These are phyloP conservation scores for Fusarium zealandicum DNA, from an alignment of 2,329 filamentous ascomycete species.

Conservation along the genomic window DNA sequence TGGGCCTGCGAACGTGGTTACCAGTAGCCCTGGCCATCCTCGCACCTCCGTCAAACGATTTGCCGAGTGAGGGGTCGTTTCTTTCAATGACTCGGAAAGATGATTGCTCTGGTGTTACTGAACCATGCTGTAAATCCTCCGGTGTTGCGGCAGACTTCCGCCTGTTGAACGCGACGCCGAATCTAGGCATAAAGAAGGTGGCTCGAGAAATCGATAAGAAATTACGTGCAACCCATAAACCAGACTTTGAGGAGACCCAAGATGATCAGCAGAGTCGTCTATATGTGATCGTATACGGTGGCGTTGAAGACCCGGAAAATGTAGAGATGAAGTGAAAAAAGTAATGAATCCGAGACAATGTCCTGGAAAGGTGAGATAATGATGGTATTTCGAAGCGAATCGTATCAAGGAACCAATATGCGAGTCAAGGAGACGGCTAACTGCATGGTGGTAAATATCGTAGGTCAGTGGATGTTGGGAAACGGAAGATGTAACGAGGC, in stretches of 20 bases:
- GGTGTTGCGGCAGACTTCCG: conserved; percentile 66
- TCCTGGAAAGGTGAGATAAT: conserved; percentile 26
- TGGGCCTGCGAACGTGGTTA: conserved; percentile 49
- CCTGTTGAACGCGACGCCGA: conserved; percentile 65
- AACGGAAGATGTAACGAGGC: conserved; percentile 20
- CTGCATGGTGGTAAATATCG: conserved; percentile 40
- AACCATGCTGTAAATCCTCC: conserved; percentile 61
- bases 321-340: conserved; percentile 18
- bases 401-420: conserved; percentile 37
- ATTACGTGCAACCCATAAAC: conserved; percentile 41
- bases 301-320: conserved; percentile 10
- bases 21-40: conserved; percentile 50
- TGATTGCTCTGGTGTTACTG: conserved; percentile 54
- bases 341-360: conserved; percentile 32
- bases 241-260: conserved; percentile 14
- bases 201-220: conserved; percentile 24
- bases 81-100: conserved; percentile 68
- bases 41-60: conserved; percentile 60
- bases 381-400: conserved; percentile 35
- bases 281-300: conserved; percentile 31
- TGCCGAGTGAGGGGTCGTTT: conserved; percentile 53
- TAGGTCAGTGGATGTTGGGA: conserved; percentile 31
- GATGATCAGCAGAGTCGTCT: conserved; percentile 15
- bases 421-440: conserved; percentile 35
- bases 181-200: conserved; percentile 65